phyloP scores from a whole-genome alignment of 73 alveolate genomes.

The Tetrahymena borealis region DNA sequence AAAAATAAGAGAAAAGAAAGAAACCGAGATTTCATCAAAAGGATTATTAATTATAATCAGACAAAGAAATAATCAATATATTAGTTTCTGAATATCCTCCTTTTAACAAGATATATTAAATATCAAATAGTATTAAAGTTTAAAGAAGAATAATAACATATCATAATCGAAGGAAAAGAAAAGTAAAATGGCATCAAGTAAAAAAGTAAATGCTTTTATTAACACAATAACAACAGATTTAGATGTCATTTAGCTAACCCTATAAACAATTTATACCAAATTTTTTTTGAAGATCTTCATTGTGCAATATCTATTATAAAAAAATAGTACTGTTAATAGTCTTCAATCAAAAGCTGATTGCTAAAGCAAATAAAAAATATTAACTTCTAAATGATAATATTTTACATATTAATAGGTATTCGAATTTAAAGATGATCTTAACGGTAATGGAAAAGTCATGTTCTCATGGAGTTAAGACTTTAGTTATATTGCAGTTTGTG shows the following conservation, averaged over 20 bases:
- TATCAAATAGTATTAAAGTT: not conserved
- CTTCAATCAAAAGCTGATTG: too few species aligned
- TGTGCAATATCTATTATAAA: too few species aligned
- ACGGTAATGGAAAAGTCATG: slow-evolving; percentile 26
- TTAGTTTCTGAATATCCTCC: not conserved
- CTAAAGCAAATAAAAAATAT: not conserved
- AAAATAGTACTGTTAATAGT: too few species aligned
- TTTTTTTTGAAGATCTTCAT: too few species aligned
- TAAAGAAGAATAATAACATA: not conserved
- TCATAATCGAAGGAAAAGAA: not conserved
- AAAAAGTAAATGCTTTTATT: too few species aligned
- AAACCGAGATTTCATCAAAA: not conserved
- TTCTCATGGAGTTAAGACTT: slow-evolving; percentile 39
- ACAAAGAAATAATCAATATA: not conserved
- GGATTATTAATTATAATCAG: not conserved
- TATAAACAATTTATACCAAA: too few species aligned
- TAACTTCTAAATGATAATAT: not conserved
- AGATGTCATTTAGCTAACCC: not conserved
- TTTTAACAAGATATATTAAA: not conserved
- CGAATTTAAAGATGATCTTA: slow-evolving; percentile 22
- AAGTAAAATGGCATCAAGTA: not conserved
- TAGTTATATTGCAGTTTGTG: slow-evolving; percentile 30
- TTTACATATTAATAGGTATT: not conserved
- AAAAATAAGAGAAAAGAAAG: not conserved
- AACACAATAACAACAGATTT: too few species aligned